Base-by-base conservation (phyloP, 148 eudicot species). In the Fagopyrum esculentum region DNA sequence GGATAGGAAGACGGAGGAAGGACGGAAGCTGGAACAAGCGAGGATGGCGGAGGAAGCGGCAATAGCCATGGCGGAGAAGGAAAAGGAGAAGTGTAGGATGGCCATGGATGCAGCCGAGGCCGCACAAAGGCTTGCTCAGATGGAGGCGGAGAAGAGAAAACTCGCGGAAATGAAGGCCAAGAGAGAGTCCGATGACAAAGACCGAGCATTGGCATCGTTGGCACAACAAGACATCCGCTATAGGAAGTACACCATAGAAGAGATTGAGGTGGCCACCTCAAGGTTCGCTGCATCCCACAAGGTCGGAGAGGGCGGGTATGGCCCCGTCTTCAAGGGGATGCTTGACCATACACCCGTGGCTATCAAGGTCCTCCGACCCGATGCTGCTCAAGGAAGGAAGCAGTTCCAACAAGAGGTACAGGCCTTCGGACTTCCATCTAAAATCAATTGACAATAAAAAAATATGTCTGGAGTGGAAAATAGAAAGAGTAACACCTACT, bases 261-360 rank as follows among this genome's bases (percentile, higher is more conserved):
- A 93, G 82, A 86, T 93, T n/a, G 92, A 90, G 77, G 49, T 49
- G 22, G 96, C 96, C 45, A 93, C 96, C 3, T 79, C 84, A 6
- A 79, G 78, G 2, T 93, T 90, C 52, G 76, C 98, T 0, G 35
- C 50, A 1, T 70, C 85, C 1, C 46, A 69, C 9, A 93, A 86
- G 75, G 82, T 90, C 7, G 98, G 98, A 52, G 98, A 93, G 89
- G 98, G 98, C 57, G 98, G 98, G 3, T 93, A 93, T 77, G 98
- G 98, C 48, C 98, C 98, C 11, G 98, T 93, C 70, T 93, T 77
- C 52, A 86, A 70, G 82, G 93, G 86, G 40, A 86, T 75, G 63
- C 86, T 93, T 69, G 98, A 93, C 83, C 96, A 93, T 77, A 93
- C 98, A 2, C 90, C 83, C 0, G 96, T 93, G 10, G 98, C 98